Evolutionary conservation across 2,329 filamentous ascomycete species (phyloP).

Genomic region (Diaporthe nobilis): DNA sequence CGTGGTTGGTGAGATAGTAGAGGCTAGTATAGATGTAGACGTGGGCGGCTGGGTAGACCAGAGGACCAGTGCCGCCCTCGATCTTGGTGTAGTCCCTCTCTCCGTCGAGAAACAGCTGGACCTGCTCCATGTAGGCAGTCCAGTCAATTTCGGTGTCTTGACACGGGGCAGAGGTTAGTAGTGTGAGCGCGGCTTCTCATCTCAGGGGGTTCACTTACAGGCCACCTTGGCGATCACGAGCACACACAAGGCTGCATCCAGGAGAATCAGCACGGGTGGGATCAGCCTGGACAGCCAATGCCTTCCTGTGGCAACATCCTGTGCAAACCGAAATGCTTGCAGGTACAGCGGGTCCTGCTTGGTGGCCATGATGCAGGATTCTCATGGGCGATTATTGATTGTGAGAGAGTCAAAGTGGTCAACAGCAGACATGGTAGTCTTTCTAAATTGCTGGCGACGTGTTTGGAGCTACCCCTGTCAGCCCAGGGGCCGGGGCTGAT

Average conservation of each 20-base stretch:
- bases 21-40: conserved; percentile 90
- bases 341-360: conserved; percentile 40
- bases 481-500: background rate
- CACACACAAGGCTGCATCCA: conserved; percentile 80
- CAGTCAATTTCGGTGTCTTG: conserved; percentile 97
- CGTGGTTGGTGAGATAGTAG: conserved; percentile 82
- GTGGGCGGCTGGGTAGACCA: conserved; percentile 95
- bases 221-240: conserved; percentile 85
- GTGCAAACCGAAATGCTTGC: conserved; percentile 50
- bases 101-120: conserved; percentile 82
- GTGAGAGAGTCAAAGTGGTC: background rate
- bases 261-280: conserved; percentile 74
- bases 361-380: conserved; percentile 38
- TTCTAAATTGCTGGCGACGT: conserved; percentile 31
- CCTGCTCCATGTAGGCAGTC: conserved; percentile 96
- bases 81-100: conserved; percentile 92
- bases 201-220: conserved; percentile 69
- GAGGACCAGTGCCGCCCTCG: conserved; percentile 88
- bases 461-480: conserved; percentile 38
- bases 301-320: conserved; percentile 63
- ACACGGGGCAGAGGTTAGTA: background rate
- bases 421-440: background rate
- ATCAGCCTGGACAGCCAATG: conserved; percentile 65
- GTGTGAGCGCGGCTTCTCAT: background rate
- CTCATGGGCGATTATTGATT: background rate